Percentiles rank a stretch among this genome's conserved stretches.
Conservation (phyloP, 73 alveolate species). For the Symbiodinium pilosum region DNA sequence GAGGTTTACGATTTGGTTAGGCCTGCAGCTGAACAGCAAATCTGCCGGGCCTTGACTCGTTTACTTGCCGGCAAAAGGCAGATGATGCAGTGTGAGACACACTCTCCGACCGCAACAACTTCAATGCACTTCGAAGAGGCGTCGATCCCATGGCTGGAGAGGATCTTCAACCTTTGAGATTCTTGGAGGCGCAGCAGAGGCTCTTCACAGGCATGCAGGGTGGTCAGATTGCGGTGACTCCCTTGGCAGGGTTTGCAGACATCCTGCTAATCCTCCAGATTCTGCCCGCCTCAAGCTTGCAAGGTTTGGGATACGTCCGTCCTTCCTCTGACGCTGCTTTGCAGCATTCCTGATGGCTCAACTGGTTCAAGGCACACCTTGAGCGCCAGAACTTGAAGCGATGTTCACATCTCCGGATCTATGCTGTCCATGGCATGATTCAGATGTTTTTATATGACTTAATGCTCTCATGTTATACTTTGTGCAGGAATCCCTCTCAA, state of each 20-base stretch:
- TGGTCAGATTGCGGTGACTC: slow-evolving; percentile 31
- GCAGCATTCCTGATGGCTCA: slow-evolving; percentile 71
- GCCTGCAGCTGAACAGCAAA: background rate
- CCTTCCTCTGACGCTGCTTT: slow-evolving; percentile 55
- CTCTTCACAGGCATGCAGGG: slow-evolving; percentile 79
- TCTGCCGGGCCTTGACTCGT: background rate
- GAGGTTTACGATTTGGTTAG: slow-evolving; percentile 59
- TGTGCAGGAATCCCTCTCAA: too few species aligned
- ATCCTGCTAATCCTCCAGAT: too few species aligned
- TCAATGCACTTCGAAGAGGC: slow-evolving; percentile 58
- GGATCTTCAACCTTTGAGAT: too few species aligned
- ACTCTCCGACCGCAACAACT: slow-evolving; percentile 44
- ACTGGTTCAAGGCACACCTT: too few species aligned
- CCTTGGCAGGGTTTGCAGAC: too few species aligned
- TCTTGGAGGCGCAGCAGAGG: slow-evolving; percentile 61
- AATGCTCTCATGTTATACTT: too few species aligned
- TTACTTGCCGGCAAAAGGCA: slow-evolving; percentile 17
- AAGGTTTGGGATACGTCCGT: slow-evolving; percentile 75
- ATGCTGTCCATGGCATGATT: too few species aligned
- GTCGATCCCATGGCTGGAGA: background rate
- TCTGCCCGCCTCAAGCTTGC: too few species aligned
- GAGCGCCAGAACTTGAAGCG: too few species aligned
- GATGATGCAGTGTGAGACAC: slow-evolving; percentile 67
- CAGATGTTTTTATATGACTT: too few species aligned
- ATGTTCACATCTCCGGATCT: too few species aligned